Conservation (phyloP, 495 filamentous ascomycete species). For the Daldinia childiae region DNA sequence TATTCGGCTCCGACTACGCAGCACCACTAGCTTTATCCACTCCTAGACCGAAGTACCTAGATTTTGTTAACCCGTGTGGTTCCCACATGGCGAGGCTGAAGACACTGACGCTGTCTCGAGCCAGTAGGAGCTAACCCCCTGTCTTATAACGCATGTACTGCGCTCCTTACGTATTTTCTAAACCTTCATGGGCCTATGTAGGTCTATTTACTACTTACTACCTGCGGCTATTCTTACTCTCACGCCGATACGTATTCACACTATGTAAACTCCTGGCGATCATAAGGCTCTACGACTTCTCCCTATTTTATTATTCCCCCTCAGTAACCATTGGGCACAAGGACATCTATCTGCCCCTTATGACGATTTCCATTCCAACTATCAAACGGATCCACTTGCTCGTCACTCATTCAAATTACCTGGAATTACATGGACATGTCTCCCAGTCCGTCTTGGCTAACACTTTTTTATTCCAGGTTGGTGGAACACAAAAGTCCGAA, state of each 20-base stretch:
- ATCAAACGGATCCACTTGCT: conserved; percentile 5
- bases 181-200: not conserved
- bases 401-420: conserved; percentile 1
- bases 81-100: conserved; percentile 49
- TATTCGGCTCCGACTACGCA: conserved; percentile 23
- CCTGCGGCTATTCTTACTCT: not conserved
- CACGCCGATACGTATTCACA: not conserved
- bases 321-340: not conserved
- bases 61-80: conserved; percentile 9
- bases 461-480: conserved; percentile 7
- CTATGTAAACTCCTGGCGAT: not conserved
- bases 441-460: conserved; percentile 31
- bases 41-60: not conserved
- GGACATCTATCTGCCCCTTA: not conserved
- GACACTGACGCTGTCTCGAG: conserved; percentile 23
- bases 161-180: not conserved
- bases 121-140: conserved; percentile 14
- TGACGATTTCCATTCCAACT: conserved; percentile 8
- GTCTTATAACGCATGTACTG: not conserved
- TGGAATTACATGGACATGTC: conserved; percentile 20
- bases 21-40: conserved; percentile 9
- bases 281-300: not conserved
- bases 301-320: not conserved
- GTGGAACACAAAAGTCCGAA: conserved; percentile 28
- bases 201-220: conserved; percentile 15